Evolutionary conservation across 164 flowering plant genomes (phyloP), one percentile per base, ranked within the genome.

Genomic region (Aristolochia contorta): DNA sequence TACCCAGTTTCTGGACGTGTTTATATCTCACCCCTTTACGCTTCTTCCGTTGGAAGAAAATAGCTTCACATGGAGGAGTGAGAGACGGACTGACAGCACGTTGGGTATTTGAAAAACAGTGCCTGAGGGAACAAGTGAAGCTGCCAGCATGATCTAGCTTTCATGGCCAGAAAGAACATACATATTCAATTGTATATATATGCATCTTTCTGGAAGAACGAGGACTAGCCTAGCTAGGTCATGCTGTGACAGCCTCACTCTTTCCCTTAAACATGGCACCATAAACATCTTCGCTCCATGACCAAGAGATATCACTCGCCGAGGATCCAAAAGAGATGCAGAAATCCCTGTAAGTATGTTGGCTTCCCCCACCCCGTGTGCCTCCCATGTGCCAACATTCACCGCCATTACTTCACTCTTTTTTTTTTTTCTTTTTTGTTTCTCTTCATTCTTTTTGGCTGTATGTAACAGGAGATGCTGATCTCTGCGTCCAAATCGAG

Each of bases 71-170:
- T 37, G 43, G 43, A 37, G 43, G n/a, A n/a, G n/a, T n/a, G n/a
- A n/a, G n/a, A n/a, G n/a, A n/a, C n/a, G n/a, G 30, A 27, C 30
- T 2, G 43, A 37, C 43, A 3, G 9, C 43, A 8, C 43, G 10
- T 3, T 37, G 47, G 49, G 24, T 15, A 43, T 8, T 2, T 41
- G n/a, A 3, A 37, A 58, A 2, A 13, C 19, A 15, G 63, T 48
- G 55, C 47, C 63, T 32, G 65, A 69, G 63, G 85, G 89, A 87
- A 87, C 48, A 77, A 78, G 90, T 87, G 95, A 87, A 84, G 95
- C 90, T 87, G 95, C 89, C 91, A 87, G 91, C 91, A 84, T 87
- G 95, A 84, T 87, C 95, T 84, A 83, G 65, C 78, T 76, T 57
- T 66, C 81, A 61, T 79, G 68, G 78, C 32, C 21, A 43, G 18